A percentile compares a stretch with the other conserved stretches of the same genome.
Evolutionary conservation across 1,284 basidiomycete genomes (phyloP).

Genomic region (Psilocybe mexicana): DNA sequence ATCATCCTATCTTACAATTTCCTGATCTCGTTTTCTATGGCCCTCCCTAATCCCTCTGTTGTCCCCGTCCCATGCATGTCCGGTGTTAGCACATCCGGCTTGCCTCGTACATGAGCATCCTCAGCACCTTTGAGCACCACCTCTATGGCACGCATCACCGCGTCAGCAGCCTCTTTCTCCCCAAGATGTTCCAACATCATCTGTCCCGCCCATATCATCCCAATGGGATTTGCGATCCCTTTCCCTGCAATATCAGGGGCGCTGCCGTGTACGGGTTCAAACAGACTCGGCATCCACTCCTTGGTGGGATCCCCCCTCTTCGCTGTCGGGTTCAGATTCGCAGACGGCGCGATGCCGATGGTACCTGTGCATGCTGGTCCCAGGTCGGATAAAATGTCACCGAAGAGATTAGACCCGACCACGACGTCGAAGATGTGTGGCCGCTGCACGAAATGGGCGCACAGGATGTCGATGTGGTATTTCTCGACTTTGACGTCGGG

Average conservation of each 20-base stretch:
- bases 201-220: constrained; percentile 60
- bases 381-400: constrained; percentile 57
- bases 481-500: constrained; percentile 53
- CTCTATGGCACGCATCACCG: constrained; percentile 53
- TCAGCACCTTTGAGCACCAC: constrained; percentile 33
- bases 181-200: constrained; percentile 59
- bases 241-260: constrained; percentile 77
- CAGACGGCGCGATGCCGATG: constrained; percentile 59
- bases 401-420: constrained; percentile 55
- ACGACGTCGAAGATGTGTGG: constrained; percentile 56
- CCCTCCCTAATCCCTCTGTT: constrained; percentile 32
- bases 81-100: constrained; percentile 31
- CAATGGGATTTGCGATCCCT: constrained; percentile 76
- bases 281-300: constrained; percentile 44
- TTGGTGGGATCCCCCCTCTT: constrained; percentile 24
- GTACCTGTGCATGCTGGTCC: constrained; percentile 57
- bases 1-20: too few species aligned
- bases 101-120: constrained; percentile 24
- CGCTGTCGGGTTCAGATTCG: constrained; percentile 52
- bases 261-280: constrained; percentile 61
- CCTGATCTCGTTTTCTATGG: constrained; percentile 28
- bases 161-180: constrained; percentile 47
- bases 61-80: constrained; percentile 38
- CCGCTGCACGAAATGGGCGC: constrained; percentile 49
- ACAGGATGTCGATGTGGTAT: constrained; percentile 49